phyloP scores from a whole-genome alignment of 768 basidiomycete species.

The Tulasnella sp. region DNA sequence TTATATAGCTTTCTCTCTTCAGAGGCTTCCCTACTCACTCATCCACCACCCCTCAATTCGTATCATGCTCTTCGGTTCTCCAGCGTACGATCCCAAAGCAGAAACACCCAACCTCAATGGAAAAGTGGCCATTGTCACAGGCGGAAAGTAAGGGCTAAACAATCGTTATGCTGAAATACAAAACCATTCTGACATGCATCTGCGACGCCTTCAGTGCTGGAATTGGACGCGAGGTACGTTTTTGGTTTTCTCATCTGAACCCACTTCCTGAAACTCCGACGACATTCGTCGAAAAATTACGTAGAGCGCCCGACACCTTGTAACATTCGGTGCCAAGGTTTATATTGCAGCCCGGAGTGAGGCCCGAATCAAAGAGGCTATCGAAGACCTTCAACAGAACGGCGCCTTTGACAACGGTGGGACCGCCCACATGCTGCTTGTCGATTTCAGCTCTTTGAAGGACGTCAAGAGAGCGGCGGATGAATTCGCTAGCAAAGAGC shows the following conservation, averaged over 20 bases:
- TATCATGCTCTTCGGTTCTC: background rate
- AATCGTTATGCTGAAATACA: too few species aligned
- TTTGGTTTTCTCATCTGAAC: background rate
- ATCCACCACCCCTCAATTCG: background rate
- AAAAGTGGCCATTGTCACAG: slow-evolving; percentile 49
- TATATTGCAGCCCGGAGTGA: slow-evolving; percentile 40
- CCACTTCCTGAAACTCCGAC: background rate
- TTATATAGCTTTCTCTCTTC: too few species aligned
- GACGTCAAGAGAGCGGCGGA: slow-evolving; percentile 48
- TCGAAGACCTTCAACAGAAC: slow-evolving; percentile 38
- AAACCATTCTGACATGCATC: background rate
- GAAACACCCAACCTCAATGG: slow-evolving; percentile 48
- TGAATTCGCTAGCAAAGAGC: slow-evolving; percentile 48
- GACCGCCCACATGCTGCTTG: slow-evolving; percentile 46
- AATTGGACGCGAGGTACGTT: slow-evolving; percentile 28
- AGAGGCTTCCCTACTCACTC: background rate
- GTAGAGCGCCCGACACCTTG: slow-evolving; percentile 36
- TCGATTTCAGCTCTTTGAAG: slow-evolving; percentile 51
- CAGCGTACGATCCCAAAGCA: slow-evolving; percentile 33
- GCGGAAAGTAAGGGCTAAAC: slow-evolving; percentile 41
- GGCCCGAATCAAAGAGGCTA: slow-evolving; percentile 36
- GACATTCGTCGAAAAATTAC: slow-evolving; percentile 26
- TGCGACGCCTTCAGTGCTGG: background rate
- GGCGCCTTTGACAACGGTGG: slow-evolving; percentile 42
- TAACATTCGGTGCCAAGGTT: slow-evolving; percentile 44